These are phyloP conservation scores for Suaeda aralocaspica DNA, from an alignment of 148 eudicot genomes.

Conservation along the genomic window DNA sequence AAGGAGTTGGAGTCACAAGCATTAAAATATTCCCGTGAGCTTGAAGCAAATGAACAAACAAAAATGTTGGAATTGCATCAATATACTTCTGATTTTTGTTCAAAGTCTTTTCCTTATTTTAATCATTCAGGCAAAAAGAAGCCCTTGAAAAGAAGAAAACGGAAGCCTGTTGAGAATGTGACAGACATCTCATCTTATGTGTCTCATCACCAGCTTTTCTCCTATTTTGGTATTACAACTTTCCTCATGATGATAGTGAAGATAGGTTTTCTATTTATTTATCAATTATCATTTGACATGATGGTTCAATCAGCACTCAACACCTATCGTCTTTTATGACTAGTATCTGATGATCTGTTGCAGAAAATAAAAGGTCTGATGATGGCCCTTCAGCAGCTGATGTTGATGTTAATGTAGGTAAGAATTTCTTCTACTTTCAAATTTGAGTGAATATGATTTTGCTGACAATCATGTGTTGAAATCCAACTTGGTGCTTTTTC, in stretches of 20 bases:
- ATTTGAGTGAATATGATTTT: neutral
- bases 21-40: constrained; percentile 46
- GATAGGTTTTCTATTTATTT: no score
- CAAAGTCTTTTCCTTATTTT: constrained; percentile 50
- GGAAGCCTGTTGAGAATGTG: constrained; percentile 65
- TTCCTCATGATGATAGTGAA: constrained; percentile 1
- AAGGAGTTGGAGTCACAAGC: constrained; percentile 75
- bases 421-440: constrained; percentile 11
- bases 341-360: constrained; percentile 22
- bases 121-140: constrained; percentile 37
- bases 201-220: constrained; percentile 78
- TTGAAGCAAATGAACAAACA: constrained; percentile 44
- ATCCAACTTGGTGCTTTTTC: neutral
- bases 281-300: no score
- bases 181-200: constrained; percentile 54
- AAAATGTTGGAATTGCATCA: constrained; percentile 47
- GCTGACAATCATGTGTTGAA: neutral
- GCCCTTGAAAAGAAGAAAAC: constrained; percentile 70
- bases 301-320: neutral
- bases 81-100: constrained; percentile 41
- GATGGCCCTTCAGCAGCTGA: constrained; percentile 50
- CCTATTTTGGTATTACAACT: constrained; percentile 51
- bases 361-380: constrained; percentile 75
- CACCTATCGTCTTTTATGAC: constrained; percentile 8
- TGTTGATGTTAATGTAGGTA: constrained; percentile 58